These are phyloP conservation scores for Phytophthora niederhauseri DNA, from an alignment of 352 stramenopile genomes.

Conservation along the genomic window DNA sequence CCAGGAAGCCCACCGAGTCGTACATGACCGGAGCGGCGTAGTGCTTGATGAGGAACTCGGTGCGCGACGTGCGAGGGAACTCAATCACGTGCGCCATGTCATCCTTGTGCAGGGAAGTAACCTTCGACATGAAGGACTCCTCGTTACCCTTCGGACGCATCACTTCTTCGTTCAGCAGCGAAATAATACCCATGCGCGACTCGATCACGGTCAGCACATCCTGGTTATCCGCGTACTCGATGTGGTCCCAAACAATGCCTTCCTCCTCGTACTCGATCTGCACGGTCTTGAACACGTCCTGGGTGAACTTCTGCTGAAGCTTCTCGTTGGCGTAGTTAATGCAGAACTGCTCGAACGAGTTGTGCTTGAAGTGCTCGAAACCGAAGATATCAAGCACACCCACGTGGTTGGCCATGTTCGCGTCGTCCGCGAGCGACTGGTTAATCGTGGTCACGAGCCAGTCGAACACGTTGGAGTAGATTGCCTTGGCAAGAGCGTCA, in stretches of 20 bases:
- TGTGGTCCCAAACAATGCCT: conserved; percentile 92
- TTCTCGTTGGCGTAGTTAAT: conserved; percentile 95
- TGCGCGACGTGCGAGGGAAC: conserved; percentile 84
- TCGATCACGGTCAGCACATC: conserved; percentile 90
- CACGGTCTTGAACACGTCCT: conserved; percentile 92
- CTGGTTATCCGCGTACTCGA: conserved; percentile 92
- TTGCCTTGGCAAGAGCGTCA: conserved; percentile 96
- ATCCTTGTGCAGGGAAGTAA: conserved; percentile 84
- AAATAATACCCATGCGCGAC: conserved; percentile 89
- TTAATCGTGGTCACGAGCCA: conserved; percentile 97
- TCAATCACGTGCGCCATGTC: conserved; percentile 86
- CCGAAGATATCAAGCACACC: conserved; percentile 99
- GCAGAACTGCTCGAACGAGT: conserved; percentile 95
- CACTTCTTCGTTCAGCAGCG: conserved; percentile 91
- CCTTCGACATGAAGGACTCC: conserved; percentile 87
- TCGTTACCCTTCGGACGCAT: conserved; percentile 89
- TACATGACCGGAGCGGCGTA: conserved; percentile 96
- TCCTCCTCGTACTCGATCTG: conserved; percentile 97
- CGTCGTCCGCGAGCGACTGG: conserved; percentile 78
- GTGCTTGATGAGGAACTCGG: conserved; percentile 95
- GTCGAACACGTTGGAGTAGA: conserved; percentile 97
- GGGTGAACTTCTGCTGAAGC: conserved; percentile 93
- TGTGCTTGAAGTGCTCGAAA: conserved; percentile 98
- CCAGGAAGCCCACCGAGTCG: conserved; percentile 93
- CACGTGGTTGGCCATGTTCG: conserved; percentile 87